Conservation (phyloP, 495 filamentous ascomycete species). For the Melanomma pulvis-pyrius region DNA sequence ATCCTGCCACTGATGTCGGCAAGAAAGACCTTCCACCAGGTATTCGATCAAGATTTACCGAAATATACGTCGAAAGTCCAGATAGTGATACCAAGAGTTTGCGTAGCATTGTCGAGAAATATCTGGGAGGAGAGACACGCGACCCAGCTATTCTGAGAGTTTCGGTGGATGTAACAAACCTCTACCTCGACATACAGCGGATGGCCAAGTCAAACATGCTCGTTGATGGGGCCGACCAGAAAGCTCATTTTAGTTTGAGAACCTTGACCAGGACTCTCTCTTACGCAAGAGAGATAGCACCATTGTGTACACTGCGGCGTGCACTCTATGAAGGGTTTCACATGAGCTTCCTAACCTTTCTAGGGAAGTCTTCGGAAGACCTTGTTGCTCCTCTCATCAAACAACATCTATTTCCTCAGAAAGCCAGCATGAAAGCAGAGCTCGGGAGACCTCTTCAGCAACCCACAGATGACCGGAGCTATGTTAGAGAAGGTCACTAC, state of each 20-base stretch:
- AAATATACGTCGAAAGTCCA: slow-evolving; percentile 87
- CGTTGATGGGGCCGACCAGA: slow-evolving; percentile 90
- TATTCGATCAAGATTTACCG: slow-evolving; percentile 84
- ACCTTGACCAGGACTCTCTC: slow-evolving; percentile 88
- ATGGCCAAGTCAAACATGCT: slow-evolving; percentile 79
- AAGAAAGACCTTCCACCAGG: slow-evolving; percentile 90
- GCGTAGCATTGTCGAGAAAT: slow-evolving; percentile 78
- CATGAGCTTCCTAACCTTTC: slow-evolving; percentile 93
- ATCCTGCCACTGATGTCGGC: slow-evolving; percentile 94
- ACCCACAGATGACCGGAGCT: slow-evolving; percentile 73
- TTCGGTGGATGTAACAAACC: slow-evolving; percentile 73
- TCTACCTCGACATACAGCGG: slow-evolving; percentile 85
- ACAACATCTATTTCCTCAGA: slow-evolving; percentile 71
- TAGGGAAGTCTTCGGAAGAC: slow-evolving; percentile 75
- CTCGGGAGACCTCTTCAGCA: slow-evolving; percentile 73
- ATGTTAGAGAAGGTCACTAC: slow-evolving; percentile 90
- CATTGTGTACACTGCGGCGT: slow-evolving; percentile 83
- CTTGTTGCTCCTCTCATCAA: slow-evolving; percentile 80
- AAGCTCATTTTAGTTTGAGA: slow-evolving; percentile 93
- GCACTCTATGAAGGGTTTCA: slow-evolving; percentile 93
- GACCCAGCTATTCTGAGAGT: slow-evolving; percentile 62
- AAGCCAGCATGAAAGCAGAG: slow-evolving; percentile 65
- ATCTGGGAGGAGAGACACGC: slow-evolving; percentile 68
- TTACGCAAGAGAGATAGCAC: slow-evolving; percentile 81
- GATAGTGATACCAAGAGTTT: slow-evolving; percentile 84